A percentile compares a stretch with the other conserved stretches of the same genome.
Evolutionary conservation across 257 asterid species (phyloP).

Genomic region (Solanum phureja): DNA sequence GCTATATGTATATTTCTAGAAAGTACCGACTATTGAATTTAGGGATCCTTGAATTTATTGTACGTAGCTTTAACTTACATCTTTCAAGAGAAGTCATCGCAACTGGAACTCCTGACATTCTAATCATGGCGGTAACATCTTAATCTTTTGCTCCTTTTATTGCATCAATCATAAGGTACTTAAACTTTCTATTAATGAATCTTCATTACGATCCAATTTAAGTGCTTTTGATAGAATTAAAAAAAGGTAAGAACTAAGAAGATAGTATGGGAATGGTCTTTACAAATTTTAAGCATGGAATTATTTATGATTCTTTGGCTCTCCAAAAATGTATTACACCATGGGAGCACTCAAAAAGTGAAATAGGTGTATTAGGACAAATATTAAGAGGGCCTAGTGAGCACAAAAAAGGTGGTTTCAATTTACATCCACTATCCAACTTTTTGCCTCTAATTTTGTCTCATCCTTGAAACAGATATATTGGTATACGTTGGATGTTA

Average conservation of each 20-base stretch:
- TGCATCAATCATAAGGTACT: not conserved
- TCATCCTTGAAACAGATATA: constrained; percentile 28
- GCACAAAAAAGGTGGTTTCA: constrained; percentile 17
- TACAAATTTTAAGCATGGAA: not conserved
- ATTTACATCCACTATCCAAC: constrained; percentile 21
- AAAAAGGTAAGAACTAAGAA: not conserved
- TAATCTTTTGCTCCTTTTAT: not conserved
- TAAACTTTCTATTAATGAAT: not conserved
- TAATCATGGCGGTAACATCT: not conserved
- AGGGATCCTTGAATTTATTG: not conserved
- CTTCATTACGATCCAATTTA: not conserved
- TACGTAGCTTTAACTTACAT: not conserved
- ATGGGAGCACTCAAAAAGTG: not conserved
- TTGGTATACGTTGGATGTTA: constrained; percentile 8
- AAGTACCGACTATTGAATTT: not conserved
- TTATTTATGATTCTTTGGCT: not conserved
- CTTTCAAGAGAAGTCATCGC: not conserved
- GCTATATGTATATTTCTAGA: not conserved
- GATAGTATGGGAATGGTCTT: constrained; percentile 3
- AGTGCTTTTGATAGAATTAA: not conserved
- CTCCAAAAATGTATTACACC: not conserved
- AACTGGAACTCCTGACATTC: not conserved
- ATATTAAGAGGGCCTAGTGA: constrained; percentile 10
- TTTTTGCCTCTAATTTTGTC: constrained; percentile 2
- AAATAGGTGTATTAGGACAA: constrained; percentile 7